A percentile compares a stretch with the other conserved stretches of the same genome.
Evolutionary conservation across 106 monocot genomes (phyloP).

Genomic region (Acanthochlamys bracteata): DNA sequence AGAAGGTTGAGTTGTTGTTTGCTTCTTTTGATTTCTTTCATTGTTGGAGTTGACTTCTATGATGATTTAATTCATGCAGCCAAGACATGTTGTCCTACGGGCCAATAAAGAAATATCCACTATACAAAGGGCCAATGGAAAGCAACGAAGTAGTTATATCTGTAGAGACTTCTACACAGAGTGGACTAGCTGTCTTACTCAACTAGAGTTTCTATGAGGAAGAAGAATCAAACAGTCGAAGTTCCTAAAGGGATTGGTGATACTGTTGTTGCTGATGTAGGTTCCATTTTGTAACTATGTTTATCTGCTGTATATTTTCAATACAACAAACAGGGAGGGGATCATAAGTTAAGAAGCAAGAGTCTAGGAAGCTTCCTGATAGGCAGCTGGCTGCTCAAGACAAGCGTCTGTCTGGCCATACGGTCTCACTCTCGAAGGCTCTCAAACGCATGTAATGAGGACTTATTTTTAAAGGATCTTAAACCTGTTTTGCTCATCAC

Average conservation of each 20-base stretch:
- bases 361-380: constrained; percentile 20
- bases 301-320: not conserved
- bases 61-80: constrained; percentile 17
- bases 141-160: constrained; percentile 38
- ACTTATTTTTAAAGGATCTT: not conserved
- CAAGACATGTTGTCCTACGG: constrained; percentile 74
- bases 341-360: constrained; percentile 10
- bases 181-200: constrained; percentile 51
- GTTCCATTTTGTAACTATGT: not conserved
- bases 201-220: constrained; percentile 34
- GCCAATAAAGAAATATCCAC: constrained; percentile 43
- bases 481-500: no score
- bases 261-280: constrained; percentile 34
- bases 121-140: constrained; percentile 41
- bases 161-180: constrained; percentile 49
- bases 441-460: constrained; percentile 40
- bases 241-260: constrained; percentile 46
- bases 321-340: no score
- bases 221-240: constrained; percentile 22
- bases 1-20: no score
- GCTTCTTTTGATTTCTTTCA: no score
- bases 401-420: constrained; percentile 43
- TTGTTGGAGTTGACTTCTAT: no score
- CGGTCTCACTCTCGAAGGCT: constrained; percentile 58
- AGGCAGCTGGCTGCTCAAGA: constrained; percentile 22